Evolutionary conservation across 2,329 filamentous ascomycete species (phyloP).

Genomic region (Exophiala sp.): DNA sequence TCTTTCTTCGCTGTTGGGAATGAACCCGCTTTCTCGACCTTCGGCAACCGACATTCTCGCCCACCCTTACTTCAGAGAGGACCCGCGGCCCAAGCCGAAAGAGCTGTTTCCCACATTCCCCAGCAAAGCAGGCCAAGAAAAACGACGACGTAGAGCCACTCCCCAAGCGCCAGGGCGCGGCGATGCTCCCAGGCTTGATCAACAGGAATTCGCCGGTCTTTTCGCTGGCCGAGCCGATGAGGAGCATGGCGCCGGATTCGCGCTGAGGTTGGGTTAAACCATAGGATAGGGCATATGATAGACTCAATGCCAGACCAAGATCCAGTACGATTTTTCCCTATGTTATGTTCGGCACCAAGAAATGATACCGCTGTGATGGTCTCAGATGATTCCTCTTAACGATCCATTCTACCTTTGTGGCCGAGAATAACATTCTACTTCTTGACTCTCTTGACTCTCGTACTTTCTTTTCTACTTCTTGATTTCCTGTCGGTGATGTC

Average conservation of each 20-base stretch:
- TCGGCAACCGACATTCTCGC: conserved; percentile 66
- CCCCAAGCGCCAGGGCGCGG: conserved; percentile 80
- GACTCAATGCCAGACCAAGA: too few relatives aligned
- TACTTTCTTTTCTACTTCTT: too few relatives aligned
- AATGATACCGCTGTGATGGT: too few relatives aligned
- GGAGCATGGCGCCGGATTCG: conserved; percentile 50
- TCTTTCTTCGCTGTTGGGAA: conserved; percentile 61
- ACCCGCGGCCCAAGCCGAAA: conserved; percentile 81
- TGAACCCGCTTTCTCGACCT: conserved; percentile 69
- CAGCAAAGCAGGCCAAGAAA: conserved; percentile 88
- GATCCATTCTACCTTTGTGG: too few relatives aligned
- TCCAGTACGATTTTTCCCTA: too few relatives aligned
- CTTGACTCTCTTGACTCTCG: too few relatives aligned
- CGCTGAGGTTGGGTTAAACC: conserved; percentile 55
- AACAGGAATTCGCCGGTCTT: conserved; percentile 61
- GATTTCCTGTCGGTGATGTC: too few relatives aligned
- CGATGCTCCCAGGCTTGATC: conserved; percentile 51
- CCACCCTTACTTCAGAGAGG: conserved; percentile 81
- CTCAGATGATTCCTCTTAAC: too few relatives aligned
- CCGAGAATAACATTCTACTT: too few relatives aligned
- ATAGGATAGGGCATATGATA: too few relatives aligned
- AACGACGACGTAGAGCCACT: conserved; percentile 62
- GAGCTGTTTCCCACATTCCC: conserved; percentile 97
- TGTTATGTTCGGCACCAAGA: too few relatives aligned
- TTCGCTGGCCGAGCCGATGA: conserved; percentile 43